These are phyloP conservation scores for Coniferiporia weirii DNA, from an alignment of 1,284 basidiomycete species.

Conservation along the genomic window DNA sequence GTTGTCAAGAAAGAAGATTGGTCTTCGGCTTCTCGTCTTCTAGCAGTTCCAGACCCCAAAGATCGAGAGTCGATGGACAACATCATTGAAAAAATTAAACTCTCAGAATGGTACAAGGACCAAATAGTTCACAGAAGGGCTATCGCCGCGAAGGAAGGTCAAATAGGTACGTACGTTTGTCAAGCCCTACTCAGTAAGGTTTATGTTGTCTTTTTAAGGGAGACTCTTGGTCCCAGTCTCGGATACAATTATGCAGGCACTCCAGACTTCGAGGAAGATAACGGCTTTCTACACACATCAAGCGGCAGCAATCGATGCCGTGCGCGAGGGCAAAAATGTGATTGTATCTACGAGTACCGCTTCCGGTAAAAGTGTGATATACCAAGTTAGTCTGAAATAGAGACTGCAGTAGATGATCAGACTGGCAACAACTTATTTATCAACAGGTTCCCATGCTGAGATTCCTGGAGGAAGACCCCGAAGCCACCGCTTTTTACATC, in stretches of 20 bases:
- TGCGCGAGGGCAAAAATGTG: slow-evolving; percentile 62
- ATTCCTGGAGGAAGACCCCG: slow-evolving; percentile 58
- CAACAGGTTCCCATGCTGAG: slow-evolving; percentile 68
- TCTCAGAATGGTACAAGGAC: slow-evolving; percentile 58
- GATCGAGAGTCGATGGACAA: slow-evolving; percentile 53
- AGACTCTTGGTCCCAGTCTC: slow-evolving; percentile 55
- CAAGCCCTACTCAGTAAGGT: neutral
- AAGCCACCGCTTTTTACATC: slow-evolving; percentile 76
- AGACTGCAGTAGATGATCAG: slow-evolving; percentile 3
- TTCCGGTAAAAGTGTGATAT: slow-evolving; percentile 89
- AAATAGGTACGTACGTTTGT: slow-evolving; percentile 38
- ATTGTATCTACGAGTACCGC: slow-evolving; percentile 90
- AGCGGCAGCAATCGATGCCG: slow-evolving; percentile 66
- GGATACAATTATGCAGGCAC: slow-evolving; percentile 49
- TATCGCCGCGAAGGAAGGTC: slow-evolving; percentile 46
- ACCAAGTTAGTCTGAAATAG: slow-evolving; percentile 47
- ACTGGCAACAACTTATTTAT: slow-evolving; percentile 1
- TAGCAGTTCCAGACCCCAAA: slow-evolving; percentile 41
- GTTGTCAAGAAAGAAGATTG: neutral
- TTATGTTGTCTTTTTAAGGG: slow-evolving; percentile 31
- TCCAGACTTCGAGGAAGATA: slow-evolving; percentile 63
- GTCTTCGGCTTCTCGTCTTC: neutral
- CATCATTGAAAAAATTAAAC: slow-evolving; percentile 53
- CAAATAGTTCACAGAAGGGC: slow-evolving; percentile 61
- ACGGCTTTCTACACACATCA: slow-evolving; percentile 75